Evolutionary conservation across 2,329 filamentous ascomycete genomes (phyloP), one percentile per base, ranked within the genome.

Genomic region (Fusarium xylarioides): DNA sequence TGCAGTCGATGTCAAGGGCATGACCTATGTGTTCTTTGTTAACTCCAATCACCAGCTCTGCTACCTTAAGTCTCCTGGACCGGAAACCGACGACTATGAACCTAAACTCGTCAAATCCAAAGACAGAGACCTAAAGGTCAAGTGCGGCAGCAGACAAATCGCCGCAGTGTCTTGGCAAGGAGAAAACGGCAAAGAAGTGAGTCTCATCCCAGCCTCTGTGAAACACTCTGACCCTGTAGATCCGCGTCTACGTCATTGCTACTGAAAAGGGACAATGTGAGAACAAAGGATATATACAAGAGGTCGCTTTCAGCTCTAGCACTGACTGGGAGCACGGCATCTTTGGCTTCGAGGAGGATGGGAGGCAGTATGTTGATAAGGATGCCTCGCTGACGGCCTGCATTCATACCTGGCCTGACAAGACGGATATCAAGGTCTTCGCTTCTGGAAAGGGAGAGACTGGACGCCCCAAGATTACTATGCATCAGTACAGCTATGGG

Each of bases 121-220:
- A 2, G 47, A 52, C n/a, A 30, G 47, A 34, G 47, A 52, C 6
- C 16, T 52, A 2, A 52, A 52, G n/a, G 30, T 52, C 30, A 52
- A 52, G 30, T 52, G 47, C 47, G 30, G 30, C 16, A 52, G 47
- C 9, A 52, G 32, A 15, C 49, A 53, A 16, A 37, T 53, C 23
- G 50, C 50, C 19, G 50, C 34, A 7, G 32, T 8, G 3, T 10
- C 50, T 7, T 53, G 50, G 50, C 1, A 38, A 5, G 34, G 34
- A 6, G 1, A 2, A 28, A 38, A 38, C 7, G 34, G 23, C 15
- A 26, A 16, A 28, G 50, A 38, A 12, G 50, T 53, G 11, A 37
- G 50, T 7, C 6, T 7, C 5, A 2, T 2, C 23, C 18, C 14
- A 37, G 19, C 2, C 15, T 3, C 11, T 1, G 3, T 12, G 19